Evolutionary conservation across 768 basidiomycete genomes (phyloP), one percentile per base, ranked within the genome.

Genomic region (Boletellus ananas): DNA sequence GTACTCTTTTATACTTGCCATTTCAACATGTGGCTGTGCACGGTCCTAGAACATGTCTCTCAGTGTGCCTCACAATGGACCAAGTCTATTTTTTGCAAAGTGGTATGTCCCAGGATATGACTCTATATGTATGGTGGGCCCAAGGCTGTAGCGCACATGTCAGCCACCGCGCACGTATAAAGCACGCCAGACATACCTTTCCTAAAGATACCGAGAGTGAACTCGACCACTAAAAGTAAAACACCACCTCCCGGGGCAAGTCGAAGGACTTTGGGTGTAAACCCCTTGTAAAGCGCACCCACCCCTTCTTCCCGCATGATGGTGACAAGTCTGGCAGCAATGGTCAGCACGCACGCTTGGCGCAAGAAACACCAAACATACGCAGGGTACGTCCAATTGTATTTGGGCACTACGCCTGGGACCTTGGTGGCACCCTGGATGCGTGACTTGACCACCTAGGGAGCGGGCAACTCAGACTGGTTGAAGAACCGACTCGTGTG

Each of bases 161-260:
- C 41, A 59, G 47, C 23, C 13, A 47, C n/a, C 4, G 14, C 8
- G 1, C 33, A 34, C 0, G 1, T 18, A 21, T 34, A 14, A 23
- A 40, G 43, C 27, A 33, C 33, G 49, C 46, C 21, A 47, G 18
- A 53, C 56, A 6, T 54, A 89, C 88, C 79, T 61, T 82, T 74
- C 56, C 91, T 80, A 68, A 94, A 91, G 49, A 87, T 60, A 17
- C 78, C 82, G 34, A 93, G 68, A 2, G 89, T 91, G 54, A 89
- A 84, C 68, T 94, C 91, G 16, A 94, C 92, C n/a, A 94, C 94
- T 31, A 99, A 79, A 25, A 99, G 74, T 27, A 99, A 70, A 12
- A 99, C 86, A 66, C 95, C 95, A 44, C 95, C 95, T 38, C 95
- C 95, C 0, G 95, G 95, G 12, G 94, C 95, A 21, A 99, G 79